Evolutionary conservation across 225 moss, liverwort and hornwort genomes (phyloP).

Genomic region (Polytrichum formosum): DNA sequence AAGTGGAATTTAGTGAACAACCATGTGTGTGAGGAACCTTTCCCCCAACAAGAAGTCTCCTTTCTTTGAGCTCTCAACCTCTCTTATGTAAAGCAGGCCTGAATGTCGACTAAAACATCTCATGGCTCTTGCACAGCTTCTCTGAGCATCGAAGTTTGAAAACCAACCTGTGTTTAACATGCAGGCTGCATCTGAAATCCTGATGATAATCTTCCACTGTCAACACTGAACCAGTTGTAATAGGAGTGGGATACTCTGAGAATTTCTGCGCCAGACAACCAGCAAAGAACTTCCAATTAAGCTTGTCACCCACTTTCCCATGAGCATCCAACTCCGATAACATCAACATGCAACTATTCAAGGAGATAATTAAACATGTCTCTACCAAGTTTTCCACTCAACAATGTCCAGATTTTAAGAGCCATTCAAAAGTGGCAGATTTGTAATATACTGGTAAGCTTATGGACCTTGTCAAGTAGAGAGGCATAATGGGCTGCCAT

Average conservation of each 20-base stretch:
- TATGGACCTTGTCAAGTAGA: constrained; percentile 76
- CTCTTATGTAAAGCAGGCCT: too few relatives aligned
- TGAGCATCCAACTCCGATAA: constrained; percentile 13
- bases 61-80: too few relatives aligned
- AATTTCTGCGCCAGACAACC: constrained; percentile 55
- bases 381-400: too few relatives aligned
- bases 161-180: constrained; percentile 84
- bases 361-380: too few relatives aligned
- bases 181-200: constrained; percentile 87
- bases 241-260: constrained; percentile 69
- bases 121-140: too few relatives aligned
- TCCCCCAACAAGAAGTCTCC: too few relatives aligned
- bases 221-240: constrained; percentile 69
- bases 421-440: neutral
- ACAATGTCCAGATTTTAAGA: too few relatives aligned
- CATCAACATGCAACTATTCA: too few relatives aligned
- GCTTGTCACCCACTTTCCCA: constrained; percentile 6
- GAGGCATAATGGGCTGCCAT: constrained; percentile 63
- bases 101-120: neutral
- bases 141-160: neutral
- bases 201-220: constrained; percentile 91
- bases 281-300: neutral
- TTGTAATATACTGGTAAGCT: neutral
- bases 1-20: too few relatives aligned
- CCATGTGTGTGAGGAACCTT: too few relatives aligned